Evolutionary conservation across 139 green algal genomes (phyloP), one percentile per base, ranked within the genome.

Genomic region (Coelastrella sp.): DNA sequence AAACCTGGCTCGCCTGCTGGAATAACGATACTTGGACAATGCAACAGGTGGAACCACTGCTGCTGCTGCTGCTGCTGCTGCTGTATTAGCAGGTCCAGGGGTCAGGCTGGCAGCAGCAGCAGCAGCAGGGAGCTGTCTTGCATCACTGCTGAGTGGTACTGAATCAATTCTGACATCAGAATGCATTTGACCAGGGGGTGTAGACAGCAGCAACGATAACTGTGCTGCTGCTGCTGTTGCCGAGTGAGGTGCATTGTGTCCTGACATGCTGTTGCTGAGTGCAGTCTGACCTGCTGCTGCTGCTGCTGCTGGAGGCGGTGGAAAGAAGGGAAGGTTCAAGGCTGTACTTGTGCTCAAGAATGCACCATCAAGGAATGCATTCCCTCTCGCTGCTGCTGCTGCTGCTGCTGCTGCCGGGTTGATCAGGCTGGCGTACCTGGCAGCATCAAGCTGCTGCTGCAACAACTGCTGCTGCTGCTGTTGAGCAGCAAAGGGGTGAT

Each of bases 1-100:
- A 38, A 38, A 59, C 68, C 57, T 35, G 19, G 68, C 38, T 15
- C 68, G 38, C 23, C 68, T 59, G 68, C 68, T 77, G 68, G 43
- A 77, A 21, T 38, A 23, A 30, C 43, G 1, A n/a, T 57, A 77
- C 11, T 37, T 37, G 23, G n/a, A 27, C 37, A 77, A 38, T n/a
- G n/a, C n/a, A n/a, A n/a, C n/a, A 2, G 57, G 25, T 30, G 68
- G 37, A 11, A 38, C 11, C 38, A 6, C 68, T 59, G 68, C 68
- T 77, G 68, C 68, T 57, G 37, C 35, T 76, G 67, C 11, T 8
- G 32, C 34, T 48, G 25, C 13, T 9, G 35, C 15, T 11, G 67
- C 19, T 23, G 67, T 5, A 53, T 17, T 15, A n/a, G 67, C 37
- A 64, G 53, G 53, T 9, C 15, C 11, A 23, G 45, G 45, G 11